phyloP scores from a whole-genome alignment of 2,329 filamentous ascomycete species.

The Exserohilum rostratum region DNA sequence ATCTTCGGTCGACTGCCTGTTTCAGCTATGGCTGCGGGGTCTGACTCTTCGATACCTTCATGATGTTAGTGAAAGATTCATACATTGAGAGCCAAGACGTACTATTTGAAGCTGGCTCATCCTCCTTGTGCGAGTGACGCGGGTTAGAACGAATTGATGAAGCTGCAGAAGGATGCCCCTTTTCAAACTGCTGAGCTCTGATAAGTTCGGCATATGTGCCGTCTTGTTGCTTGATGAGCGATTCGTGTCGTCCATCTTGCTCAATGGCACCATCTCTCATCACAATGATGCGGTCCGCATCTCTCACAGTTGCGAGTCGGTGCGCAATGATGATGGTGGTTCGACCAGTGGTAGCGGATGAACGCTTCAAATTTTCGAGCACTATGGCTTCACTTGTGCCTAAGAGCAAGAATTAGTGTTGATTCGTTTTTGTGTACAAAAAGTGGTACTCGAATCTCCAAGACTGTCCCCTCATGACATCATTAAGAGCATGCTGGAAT shows the following conservation, averaged over 20 bases:
- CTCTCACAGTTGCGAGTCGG: constrained; percentile 44
- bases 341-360: constrained; percentile 33
- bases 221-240: constrained; percentile 30
- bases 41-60: background rate
- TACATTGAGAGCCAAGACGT: background rate
- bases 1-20: constrained; percentile 13
- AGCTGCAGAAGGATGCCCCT: constrained; percentile 29
- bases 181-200: constrained; percentile 45
- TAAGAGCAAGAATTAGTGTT: background rate
- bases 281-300: constrained; percentile 47
- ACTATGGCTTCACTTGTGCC: constrained; percentile 41
- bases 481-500: too few species aligned
- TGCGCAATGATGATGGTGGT: constrained; percentile 49
- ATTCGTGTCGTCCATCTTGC: constrained; percentile 43
- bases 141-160: constrained; percentile 31
- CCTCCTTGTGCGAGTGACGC: constrained; percentile 19
- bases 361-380: constrained; percentile 38
- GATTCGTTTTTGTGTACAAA: too few species aligned
- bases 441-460: too few species aligned
- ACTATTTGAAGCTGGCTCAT: background rate
- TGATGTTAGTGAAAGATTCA: background rate
- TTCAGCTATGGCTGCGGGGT: background rate
- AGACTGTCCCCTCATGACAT: too few species aligned
- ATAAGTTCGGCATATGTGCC: constrained; percentile 44
- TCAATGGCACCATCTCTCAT: constrained; percentile 42